A percentile compares a stretch with the other conserved stretches of the same genome.
These are phyloP conservation scores for Suillus clintonianus DNA, from an alignment of 768 basidiomycete genomes.

Conservation along the genomic window DNA sequence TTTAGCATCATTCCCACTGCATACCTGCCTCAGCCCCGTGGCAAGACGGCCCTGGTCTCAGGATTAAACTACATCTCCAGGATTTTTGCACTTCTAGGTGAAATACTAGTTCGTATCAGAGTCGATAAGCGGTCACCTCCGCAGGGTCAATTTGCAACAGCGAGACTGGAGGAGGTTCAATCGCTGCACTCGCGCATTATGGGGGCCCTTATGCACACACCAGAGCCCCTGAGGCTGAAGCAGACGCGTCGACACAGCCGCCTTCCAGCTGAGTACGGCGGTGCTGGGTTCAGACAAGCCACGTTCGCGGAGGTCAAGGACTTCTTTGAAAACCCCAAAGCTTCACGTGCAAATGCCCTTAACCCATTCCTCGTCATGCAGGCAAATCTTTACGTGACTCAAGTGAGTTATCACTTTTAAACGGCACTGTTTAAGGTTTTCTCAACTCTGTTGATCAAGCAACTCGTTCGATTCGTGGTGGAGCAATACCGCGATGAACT, in stretches of 20 bases:
- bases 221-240: constrained; percentile 74
- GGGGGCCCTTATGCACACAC: constrained; percentile 71
- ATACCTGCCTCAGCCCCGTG: constrained; percentile 85
- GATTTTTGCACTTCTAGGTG: constrained; percentile 83
- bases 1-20: constrained; percentile 78
- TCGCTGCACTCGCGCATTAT: constrained; percentile 78
- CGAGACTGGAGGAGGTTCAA: constrained; percentile 81
- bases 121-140: constrained; percentile 87
- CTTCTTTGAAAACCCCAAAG: constrained; percentile 90
- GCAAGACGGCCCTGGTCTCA: constrained; percentile 81
- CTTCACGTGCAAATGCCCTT: constrained; percentile 79
- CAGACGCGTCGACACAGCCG: constrained; percentile 49
- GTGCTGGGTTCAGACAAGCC: constrained; percentile 74
- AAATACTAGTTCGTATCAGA: constrained; percentile 84
- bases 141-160: constrained; percentile 83
- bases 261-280: constrained; percentile 61
- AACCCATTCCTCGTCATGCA: constrained; percentile 93
- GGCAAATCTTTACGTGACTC: constrained; percentile 90
- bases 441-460: constrained; percentile 45
- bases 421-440: not conserved
- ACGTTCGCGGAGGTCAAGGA: constrained; percentile 89
- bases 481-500: constrained; percentile 92
- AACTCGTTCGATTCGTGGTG: constrained; percentile 91
- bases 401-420: constrained; percentile 48
- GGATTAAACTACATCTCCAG: constrained; percentile 87